Evolutionary conservation across 202 grass and related monocot species (phyloP), one percentile per base, ranked within the genome.

Genomic region (Zizania palustris): DNA sequence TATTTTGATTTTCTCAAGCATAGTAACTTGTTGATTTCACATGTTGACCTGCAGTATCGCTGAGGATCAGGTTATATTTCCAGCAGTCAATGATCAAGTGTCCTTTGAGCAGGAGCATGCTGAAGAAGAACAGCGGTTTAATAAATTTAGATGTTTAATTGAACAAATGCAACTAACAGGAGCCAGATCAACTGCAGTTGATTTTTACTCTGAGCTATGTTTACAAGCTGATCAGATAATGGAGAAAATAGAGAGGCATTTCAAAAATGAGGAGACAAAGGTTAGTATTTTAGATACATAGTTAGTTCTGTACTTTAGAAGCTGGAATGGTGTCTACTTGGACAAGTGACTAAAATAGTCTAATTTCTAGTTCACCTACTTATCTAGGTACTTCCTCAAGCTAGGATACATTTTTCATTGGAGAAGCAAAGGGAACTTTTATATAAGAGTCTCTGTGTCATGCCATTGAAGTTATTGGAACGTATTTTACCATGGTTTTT

Each of bases 11-110:
- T 72, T 59, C 28, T 66, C 11, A 11, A 7, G 16, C 72, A 20
- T 36, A 72, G 18, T 78, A 34, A 46, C 18, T 39, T 70, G 56
- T 75, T 34, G 22, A 33, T 35, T 79, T 45, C 55, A 72, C 15
- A 33, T 45, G 64, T 70, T 58, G 10, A 4, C 54, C n/a, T 87
- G 69, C 89, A 98, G 96, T 85, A 81, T 88, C 55, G 96, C 91
- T 3, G 96, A 98, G 59, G 89, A 98, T 87, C 85, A 95, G 88
- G 83, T 98, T 71, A 90, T 98, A 88, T 98, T 92, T 86, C 96
- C 96, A 79, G 91, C 96, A 46, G 89, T 95, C 2, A 80, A 92
- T 73, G 69, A 87, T 79, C 70, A 85, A 65, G 76, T 88, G 4
- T 92, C 85, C 61, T 88, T 92, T 92, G 83, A 87, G 71, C 63